These are phyloP conservation scores for Neurospora discreta DNA, from an alignment of 495 filamentous ascomycete genomes.

Conservation along the genomic window DNA sequence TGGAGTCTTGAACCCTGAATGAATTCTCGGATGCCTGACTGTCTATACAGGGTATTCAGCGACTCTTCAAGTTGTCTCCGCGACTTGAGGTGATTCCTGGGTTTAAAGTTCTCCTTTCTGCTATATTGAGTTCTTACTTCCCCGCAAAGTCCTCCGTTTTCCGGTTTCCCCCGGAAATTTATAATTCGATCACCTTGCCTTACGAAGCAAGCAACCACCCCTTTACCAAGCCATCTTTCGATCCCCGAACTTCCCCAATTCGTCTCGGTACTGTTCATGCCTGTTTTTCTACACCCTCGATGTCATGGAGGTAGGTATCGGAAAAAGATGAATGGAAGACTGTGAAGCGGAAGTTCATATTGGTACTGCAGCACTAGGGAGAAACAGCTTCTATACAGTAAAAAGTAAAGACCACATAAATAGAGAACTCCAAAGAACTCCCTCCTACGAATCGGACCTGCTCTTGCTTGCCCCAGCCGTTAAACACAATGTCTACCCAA, in stretches of 20 bases:
- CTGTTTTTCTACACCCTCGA: no score
- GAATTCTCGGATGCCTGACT: not conserved
- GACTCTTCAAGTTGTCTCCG: no score
- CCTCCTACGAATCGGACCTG: not conserved
- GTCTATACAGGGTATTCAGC: no score
- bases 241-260: not conserved
- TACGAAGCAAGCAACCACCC: not conserved
- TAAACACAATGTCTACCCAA: not conserved
- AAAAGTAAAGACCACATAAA: not conserved
- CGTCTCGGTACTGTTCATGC: not conserved
- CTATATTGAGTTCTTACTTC: not conserved
- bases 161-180: not conserved
- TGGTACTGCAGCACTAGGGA: not conserved
- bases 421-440: not conserved
- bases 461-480: not conserved
- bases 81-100: fast-evolving
- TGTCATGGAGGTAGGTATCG: not conserved
- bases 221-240: not conserved
- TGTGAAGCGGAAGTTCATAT: not conserved
- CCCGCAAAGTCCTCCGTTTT: not conserved
- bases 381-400: not conserved
- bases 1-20: not conserved
- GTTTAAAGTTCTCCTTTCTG: not conserved
- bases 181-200: not conserved
- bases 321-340: not conserved